These are phyloP conservation scores for Thermothelomyces thermophilus DNA, from an alignment of 2,329 filamentous ascomycete genomes.

Conservation along the genomic window DNA sequence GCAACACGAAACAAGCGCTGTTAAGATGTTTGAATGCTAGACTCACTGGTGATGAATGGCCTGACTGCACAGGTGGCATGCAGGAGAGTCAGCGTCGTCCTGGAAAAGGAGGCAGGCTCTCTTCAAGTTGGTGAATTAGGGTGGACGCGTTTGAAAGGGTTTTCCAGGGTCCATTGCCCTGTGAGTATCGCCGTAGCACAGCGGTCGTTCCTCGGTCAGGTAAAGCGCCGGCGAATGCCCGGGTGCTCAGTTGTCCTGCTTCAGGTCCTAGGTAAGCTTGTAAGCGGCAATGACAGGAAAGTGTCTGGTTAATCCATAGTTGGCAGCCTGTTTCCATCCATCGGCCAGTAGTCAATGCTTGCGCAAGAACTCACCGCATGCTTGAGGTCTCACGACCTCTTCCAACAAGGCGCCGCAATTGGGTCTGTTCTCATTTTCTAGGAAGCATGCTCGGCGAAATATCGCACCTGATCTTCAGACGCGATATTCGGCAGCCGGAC, in stretches of 20 bases:
- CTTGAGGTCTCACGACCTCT: too few relatives aligned
- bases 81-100: not conserved
- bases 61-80: not conserved
- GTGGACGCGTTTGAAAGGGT: not conserved
- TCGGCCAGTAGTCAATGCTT: too few relatives aligned
- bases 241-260: not conserved
- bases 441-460: too few relatives aligned
- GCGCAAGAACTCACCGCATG: too few relatives aligned
- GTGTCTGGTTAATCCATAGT: too few relatives aligned
- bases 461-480: too few relatives aligned
- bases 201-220: not conserved
- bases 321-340: too few relatives aligned
- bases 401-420: too few relatives aligned
- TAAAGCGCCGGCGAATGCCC: not conserved
- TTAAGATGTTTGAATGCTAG: not conserved
- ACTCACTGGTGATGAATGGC: not conserved
- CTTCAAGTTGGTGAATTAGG: not conserved
- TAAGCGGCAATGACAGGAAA: too few relatives aligned
- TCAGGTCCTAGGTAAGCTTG: not conserved
- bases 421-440: too few relatives aligned
- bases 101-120: not conserved
- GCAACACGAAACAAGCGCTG: not conserved
- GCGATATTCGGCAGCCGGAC: too few relatives aligned
- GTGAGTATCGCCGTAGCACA: constrained; percentile 1
- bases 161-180: constrained; percentile 6